Evolutionary conservation across 768 basidiomycete genomes (phyloP), one percentile per base, ranked within the genome.

Genomic region (Boletus huronensis): DNA sequence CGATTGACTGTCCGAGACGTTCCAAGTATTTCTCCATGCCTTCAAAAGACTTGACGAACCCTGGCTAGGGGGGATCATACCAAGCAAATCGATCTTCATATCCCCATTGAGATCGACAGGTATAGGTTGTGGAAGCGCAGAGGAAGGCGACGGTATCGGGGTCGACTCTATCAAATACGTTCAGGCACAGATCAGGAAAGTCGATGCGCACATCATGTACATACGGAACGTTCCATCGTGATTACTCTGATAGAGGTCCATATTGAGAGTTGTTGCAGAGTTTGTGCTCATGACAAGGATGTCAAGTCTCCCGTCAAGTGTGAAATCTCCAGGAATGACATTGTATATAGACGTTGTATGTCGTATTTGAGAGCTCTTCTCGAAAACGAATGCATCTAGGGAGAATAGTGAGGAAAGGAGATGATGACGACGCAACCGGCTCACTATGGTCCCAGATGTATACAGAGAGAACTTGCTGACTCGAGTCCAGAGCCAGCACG

Each of bases 321-420:
- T 89, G 65, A 89, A 97, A 72, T 99, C 97, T 21, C 90, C 92
- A 0, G 95, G 94, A 10, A 98, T 82, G 48, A 95, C 85, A 65
- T 97, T 97, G 56, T 82, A 73, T 21, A 97, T 77, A 29, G 75
- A 77, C 26, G 68, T 59, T 7, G 80, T 70, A 72, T 90, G 85
- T 48, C 71, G 76, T 61, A 90, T 77, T 7, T 79, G 70, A 6
- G 74, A 68, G 5, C 81, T 74, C 49, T 77, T 75, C 55, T 75
- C 62, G 64, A 84, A 90, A 0, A 64, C 57, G 58, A 87, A 93
- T 16, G 73, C 72, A 36, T 81, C 89, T 92, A 48, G 7, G 28
- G n/a, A 34, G 42, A 57, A 42, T 29, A 35, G 53, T 40, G 39
- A 60, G 43, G 45, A 42, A 31, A 43, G 46, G 42, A 50, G 50